Evolutionary conservation across 2,329 filamentous ascomycete genomes (phyloP), one percentile per base, ranked within the genome.

Genomic region (Aspergillus sp.): DNA sequence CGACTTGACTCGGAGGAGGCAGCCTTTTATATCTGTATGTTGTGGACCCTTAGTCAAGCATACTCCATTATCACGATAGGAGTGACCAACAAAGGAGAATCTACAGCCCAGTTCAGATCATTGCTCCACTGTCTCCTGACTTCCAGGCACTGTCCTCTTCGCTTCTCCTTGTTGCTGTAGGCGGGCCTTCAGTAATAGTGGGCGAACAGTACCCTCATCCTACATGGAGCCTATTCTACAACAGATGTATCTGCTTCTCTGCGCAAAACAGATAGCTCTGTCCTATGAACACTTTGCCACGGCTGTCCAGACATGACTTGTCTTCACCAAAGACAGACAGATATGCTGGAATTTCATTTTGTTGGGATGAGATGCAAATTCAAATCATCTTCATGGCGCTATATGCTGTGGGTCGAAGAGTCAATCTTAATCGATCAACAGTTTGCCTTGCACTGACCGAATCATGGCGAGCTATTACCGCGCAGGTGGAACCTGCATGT

Each of bases 21-120:
- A 20, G 24, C 16, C 30, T 32, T 19, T 45, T 45, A 45, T 45
- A 45, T 19, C 22, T 33, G 16, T 3, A 26, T 22, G 26, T 10
- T 10, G 22, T 9, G n/a, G 13, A 26, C 26, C 16, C 30, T 45
- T 17, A 35, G 24, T 45, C 43, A 32, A 32, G 24, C 43, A 7
- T 8, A 45, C 24, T 45, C 43, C 43, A 45, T 32, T 45, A 45
- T 45, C 43, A 33, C 43, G 24, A 45, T 30, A 30, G 26, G 26
- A 30, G 26, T 30, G 26, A 30, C 26, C 9, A 30, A 30, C 5
- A 7, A 30, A 30, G 26, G 26, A 30, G 26, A 30, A 30, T 30
- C 10, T 7, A 30, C 26, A 22, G 22, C 26, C 22, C 22, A 24
- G 10, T 38, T 3, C 35, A n/a, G 35, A 17, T 13, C 35, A 38